phyloP scores from a whole-genome alignment of 192 early-diverging fungal genomes.

The Bifiguratus adelaidae region DNA sequence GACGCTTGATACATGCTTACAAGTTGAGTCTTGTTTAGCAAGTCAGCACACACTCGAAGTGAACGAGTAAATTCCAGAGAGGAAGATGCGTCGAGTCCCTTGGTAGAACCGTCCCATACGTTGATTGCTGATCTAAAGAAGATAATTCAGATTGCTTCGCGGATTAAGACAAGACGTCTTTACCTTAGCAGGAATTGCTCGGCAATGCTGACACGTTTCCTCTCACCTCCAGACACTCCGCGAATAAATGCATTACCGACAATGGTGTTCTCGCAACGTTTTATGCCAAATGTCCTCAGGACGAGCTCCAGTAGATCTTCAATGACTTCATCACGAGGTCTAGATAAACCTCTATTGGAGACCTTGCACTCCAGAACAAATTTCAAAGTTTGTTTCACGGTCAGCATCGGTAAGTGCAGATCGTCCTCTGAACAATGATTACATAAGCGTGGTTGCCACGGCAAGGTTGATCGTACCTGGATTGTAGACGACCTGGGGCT shows the following conservation, averaged over 20 bases:
- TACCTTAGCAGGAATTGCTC: constrained; percentile 69
- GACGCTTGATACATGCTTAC: constrained; percentile 67
- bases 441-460: constrained; percentile 13
- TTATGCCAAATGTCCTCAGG: constrained; percentile 41
- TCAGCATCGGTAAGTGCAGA: constrained; percentile 59
- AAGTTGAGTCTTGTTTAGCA: constrained; percentile 46
- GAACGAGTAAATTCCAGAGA: constrained; percentile 67
- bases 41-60: constrained; percentile 58
- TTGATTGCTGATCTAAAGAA: constrained; percentile 47
- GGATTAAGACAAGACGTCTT: constrained; percentile 36
- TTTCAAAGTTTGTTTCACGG: constrained; percentile 66
- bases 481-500: constrained; percentile 68
- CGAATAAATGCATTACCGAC: constrained; percentile 41
- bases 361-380: constrained; percentile 67
- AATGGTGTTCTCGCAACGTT: constrained; percentile 33
- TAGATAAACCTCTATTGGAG: constrained; percentile 35
- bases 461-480: constrained; percentile 47
- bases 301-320: constrained; percentile 6
- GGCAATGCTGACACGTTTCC: constrained; percentile 72
- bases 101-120: constrained; percentile 61
- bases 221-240: constrained; percentile 76
- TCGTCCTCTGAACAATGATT: constrained; percentile 28
- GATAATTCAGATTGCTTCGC: constrained; percentile 40
- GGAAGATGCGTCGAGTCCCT: constrained; percentile 67
- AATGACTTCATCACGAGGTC: too few species aligned